These are phyloP conservation scores for Melastoma candidum DNA, from an alignment of 441 rosid genomes.

Conservation along the genomic window DNA sequence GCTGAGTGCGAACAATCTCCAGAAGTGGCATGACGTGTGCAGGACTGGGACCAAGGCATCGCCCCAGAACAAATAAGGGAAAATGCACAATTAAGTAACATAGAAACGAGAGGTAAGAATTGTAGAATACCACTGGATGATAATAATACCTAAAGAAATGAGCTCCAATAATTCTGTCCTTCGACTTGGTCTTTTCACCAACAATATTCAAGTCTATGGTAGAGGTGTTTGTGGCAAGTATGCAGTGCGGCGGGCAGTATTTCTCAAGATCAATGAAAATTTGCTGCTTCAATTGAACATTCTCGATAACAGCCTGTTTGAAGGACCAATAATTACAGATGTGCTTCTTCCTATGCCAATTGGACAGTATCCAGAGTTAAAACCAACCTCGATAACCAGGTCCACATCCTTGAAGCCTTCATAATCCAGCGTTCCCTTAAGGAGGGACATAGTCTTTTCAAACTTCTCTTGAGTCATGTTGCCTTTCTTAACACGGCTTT, in stretches of 20 bases:
- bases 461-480: slow-evolving; percentile 73
- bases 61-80: slow-evolving; percentile 8
- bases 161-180: slow-evolving; percentile 84
- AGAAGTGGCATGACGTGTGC: slow-evolving; percentile 97
- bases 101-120: slow-evolving; percentile 4
- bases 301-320: slow-evolving; percentile 90
- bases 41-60: slow-evolving; percentile 49
- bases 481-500: slow-evolving; percentile 84
- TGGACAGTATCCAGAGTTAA: neutral
- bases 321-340: slow-evolving; percentile 26
- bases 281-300: slow-evolving; percentile 79
- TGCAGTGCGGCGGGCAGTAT: slow-evolving; percentile 77
- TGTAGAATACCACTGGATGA: neutral
- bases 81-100: neutral
- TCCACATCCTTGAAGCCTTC: slow-evolving; percentile 87
- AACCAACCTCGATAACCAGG: slow-evolving; percentile 89
- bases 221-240: slow-evolving; percentile 90
- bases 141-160: slow-evolving; percentile 86
- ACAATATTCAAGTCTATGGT: slow-evolving; percentile 87
- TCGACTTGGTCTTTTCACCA: slow-evolving; percentile 65
- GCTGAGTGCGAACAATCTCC: slow-evolving; percentile 87
- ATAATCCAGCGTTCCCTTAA: slow-evolving; percentile 73
- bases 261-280: slow-evolving; percentile 87
- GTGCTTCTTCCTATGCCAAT: neutral
- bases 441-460: slow-evolving; percentile 71